Conservation (phyloP, 1,139 yeast species). For the Nakaseomyces sp. region DNA sequence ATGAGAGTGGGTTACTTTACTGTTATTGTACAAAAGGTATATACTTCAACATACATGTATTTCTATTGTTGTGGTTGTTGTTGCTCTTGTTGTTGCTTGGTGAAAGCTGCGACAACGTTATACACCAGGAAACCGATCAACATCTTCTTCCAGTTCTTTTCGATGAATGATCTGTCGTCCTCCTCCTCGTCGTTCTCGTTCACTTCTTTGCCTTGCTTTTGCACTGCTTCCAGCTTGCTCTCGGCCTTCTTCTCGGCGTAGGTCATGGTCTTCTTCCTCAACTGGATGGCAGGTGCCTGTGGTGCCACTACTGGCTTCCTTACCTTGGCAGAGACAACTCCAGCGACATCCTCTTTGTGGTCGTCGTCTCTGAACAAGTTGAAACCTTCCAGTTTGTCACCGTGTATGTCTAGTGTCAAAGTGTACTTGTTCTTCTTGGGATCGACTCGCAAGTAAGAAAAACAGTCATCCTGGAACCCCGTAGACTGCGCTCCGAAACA, state of each 20-base stretch:
- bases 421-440: slow-evolving; percentile 4
- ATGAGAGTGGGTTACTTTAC: no score
- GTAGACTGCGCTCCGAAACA: slow-evolving; percentile 4
- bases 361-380: slow-evolving; percentile 14
- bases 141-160: slow-evolving; percentile 28
- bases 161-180: slow-evolving; percentile 22
- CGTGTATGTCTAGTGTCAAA: slow-evolving; percentile 11
- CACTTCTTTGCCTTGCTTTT: slow-evolving; percentile 17
- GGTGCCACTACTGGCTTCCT: slow-evolving; percentile 18
- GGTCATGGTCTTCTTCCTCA: slow-evolving; percentile 27
- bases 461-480: slow-evolving; percentile 3
- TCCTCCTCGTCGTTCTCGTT: slow-evolving; percentile 17
- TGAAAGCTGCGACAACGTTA: slow-evolving; percentile 11
- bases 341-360: slow-evolving; percentile 12
- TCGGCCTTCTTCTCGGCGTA: slow-evolving; percentile 26
- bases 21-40: no score
- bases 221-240: slow-evolving; percentile 12
- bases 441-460: slow-evolving; percentile 4
- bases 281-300: slow-evolving; percentile 17
- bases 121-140: slow-evolving; percentile 24
- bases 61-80: not conserved
- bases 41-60: not conserved
- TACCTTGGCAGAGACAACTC: slow-evolving; percentile 8
- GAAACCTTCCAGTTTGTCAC: slow-evolving; percentile 11
- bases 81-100: slow-evolving; percentile 6